Conservation (phyloP, 169 alveolate species). For the Theileria annulata region DNA sequence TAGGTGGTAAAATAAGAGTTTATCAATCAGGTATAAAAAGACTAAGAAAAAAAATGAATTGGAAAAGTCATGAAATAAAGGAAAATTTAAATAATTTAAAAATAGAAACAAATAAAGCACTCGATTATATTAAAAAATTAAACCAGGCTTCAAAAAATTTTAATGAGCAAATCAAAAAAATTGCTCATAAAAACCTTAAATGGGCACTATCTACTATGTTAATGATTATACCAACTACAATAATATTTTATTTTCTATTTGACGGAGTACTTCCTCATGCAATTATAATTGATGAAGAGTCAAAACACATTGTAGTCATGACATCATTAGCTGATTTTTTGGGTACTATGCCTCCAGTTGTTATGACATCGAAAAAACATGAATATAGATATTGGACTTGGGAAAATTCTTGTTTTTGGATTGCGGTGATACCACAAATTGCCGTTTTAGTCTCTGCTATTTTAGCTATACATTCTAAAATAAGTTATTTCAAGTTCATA, state of each 20-base stretch:
- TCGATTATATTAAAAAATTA: no score
- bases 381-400: background rate
- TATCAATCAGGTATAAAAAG: background rate
- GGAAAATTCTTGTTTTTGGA: background rate
- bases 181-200: background rate
- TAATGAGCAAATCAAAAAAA: background rate
- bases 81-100: no score
- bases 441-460: background rate
- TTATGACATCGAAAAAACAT: background rate
- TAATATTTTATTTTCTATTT: background rate
- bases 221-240: background rate
- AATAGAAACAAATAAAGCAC: no score
- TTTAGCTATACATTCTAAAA: background rate
- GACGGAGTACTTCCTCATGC: background rate
- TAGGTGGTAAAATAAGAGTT: no score
- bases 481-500: background rate
- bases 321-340: background rate
- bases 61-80: background rate
- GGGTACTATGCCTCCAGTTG: background rate
- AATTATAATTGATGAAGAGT: background rate
- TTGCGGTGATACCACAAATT: background rate
- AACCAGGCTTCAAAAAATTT: background rate
- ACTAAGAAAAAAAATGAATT: no score
- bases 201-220: background rate
- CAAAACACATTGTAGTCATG: background rate